Base-by-base conservation (phyloP, 2,329 filamentous ascomycete genomes). In the Fusarium sacchari region DNA sequence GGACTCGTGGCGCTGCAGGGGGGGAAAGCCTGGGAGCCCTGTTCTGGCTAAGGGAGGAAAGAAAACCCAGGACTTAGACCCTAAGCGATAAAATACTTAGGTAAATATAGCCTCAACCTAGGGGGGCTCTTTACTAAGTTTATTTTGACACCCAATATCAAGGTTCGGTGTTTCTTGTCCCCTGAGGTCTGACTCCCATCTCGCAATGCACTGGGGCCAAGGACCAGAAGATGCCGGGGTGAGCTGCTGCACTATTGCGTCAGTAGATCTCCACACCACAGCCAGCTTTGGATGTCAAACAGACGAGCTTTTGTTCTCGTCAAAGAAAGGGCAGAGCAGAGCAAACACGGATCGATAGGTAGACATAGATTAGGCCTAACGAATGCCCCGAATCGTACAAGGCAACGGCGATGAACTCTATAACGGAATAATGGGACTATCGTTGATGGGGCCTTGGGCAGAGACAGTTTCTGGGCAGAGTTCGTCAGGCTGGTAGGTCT, bases 211-310 rank as follows among this genome's bases (percentile, higher is more conserved):
- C 62, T 64, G 43, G 58, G 57, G 42, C 60, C 74, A 74, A 74
- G 72, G 49, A 42, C 65, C 59, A 60, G 49, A 60, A 68, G 66
- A 61, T 53, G 56, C 70, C 40, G 69, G 70, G 70, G 44, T 64
- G 74, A 66, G 69, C 58, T 64, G 61, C 77, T 79, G 77, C 77
- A 74, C 64, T 46, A 79, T 79, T 79, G 77, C 77, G 77, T 79
- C 77, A 79, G 73, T 56, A 50, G 34, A 69, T 65, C 69, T 67
- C 69, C 77, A 75, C 71, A 69, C 49, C 69, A 72, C 60, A 73
- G 55, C 60, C 70, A 53, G 42, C 69, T 55, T 73, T 73, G 46
- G 60, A 66, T 73, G 64, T 53, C 43, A 49, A 62, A 56, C 28
- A 69, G 69, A 72, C 69, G 68, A 69, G 69, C 42, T 64, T 71